phyloP scores from a whole-genome alignment of 495 filamentous ascomycete species.

The Jackrogersella minutella region DNA sequence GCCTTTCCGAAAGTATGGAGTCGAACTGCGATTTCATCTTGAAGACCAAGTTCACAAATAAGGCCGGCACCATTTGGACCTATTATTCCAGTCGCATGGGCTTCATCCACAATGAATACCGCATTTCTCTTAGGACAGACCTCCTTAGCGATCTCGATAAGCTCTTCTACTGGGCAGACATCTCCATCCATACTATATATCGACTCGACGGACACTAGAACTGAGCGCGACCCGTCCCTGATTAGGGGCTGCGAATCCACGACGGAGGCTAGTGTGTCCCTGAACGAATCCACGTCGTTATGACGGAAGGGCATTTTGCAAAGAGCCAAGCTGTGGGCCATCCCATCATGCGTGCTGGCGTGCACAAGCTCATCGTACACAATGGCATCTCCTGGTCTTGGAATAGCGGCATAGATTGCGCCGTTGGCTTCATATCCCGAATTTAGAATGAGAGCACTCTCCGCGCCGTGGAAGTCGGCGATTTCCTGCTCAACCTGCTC shows the following conservation, averaged over 20 bases:
- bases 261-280: conserved; percentile 51
- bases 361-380: conserved; percentile 72
- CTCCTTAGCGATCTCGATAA: conserved; percentile 61
- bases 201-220: conserved; percentile 66
- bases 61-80: conserved; percentile 64
- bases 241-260: conserved; percentile 45
- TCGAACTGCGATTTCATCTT: conserved; percentile 64
- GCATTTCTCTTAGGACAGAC: conserved; percentile 60
- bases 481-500: conserved; percentile 66
- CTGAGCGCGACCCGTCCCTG: conserved; percentile 41
- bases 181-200: conserved; percentile 79
- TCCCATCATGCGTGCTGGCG: conserved; percentile 70
- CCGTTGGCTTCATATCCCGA: conserved; percentile 71
- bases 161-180: conserved; percentile 62
- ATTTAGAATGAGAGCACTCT: conserved; percentile 62
- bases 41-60: conserved; percentile 64
- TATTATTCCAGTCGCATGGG: conserved; percentile 68
- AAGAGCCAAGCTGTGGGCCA: conserved; percentile 61
- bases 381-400: conserved; percentile 67
- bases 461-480: conserved; percentile 64
- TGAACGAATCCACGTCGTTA: conserved; percentile 58
- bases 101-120: conserved; percentile 71
- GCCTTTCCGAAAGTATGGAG: conserved; percentile 67
- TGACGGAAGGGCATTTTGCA: conserved; percentile 60
- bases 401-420: conserved; percentile 63